phyloP scores from a whole-genome alignment of 257 asterid species.

The Buddleja alternifolia region DNA sequence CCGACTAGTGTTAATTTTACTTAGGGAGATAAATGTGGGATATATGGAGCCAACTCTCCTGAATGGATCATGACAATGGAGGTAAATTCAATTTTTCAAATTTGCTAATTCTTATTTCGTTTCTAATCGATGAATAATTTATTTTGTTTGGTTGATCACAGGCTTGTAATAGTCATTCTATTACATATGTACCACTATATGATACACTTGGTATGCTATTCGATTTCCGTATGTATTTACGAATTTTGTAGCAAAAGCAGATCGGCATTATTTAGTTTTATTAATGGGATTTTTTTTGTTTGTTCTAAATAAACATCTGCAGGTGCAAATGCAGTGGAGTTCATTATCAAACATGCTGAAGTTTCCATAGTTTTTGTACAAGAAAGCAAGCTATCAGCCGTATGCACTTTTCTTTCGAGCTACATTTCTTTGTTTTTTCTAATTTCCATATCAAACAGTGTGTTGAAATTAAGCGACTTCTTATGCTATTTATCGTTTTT shows the following conservation, averaged over 20 bases:
- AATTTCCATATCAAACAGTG: neutral
- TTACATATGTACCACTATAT: slow-evolving; percentile 83
- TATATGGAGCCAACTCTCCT: slow-evolving; percentile 81
- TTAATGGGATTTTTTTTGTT: neutral
- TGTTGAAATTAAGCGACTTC: neutral
- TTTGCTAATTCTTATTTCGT: neutral
- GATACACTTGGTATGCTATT: slow-evolving; percentile 75
- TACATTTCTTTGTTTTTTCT: neutral
- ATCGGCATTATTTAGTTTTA: neutral
- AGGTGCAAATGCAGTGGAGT: slow-evolving; percentile 97
- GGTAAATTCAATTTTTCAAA: slow-evolving; percentile 42
- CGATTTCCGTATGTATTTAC: neutral
- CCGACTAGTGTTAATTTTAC: neutral
- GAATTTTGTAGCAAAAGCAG: neutral
- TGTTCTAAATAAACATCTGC: slow-evolving; percentile 24
- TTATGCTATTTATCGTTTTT: neutral
- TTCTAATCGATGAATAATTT: neutral
- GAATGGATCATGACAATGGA: slow-evolving; percentile 95
- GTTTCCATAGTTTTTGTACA: slow-evolving; percentile 77
- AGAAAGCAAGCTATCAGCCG: slow-evolving; percentile 74
- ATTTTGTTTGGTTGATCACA: slow-evolving; percentile 35
- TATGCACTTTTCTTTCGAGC: slow-evolving; percentile 31
- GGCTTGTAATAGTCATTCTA: slow-evolving; percentile 87
- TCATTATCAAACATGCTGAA: slow-evolving; percentile 91
- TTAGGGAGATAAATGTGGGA: slow-evolving; percentile 89